Evolutionary conservation across 768 basidiomycete genomes (phyloP), one percentile per base, ranked within the genome.

Genomic region (Tulasnella sp.): DNA sequence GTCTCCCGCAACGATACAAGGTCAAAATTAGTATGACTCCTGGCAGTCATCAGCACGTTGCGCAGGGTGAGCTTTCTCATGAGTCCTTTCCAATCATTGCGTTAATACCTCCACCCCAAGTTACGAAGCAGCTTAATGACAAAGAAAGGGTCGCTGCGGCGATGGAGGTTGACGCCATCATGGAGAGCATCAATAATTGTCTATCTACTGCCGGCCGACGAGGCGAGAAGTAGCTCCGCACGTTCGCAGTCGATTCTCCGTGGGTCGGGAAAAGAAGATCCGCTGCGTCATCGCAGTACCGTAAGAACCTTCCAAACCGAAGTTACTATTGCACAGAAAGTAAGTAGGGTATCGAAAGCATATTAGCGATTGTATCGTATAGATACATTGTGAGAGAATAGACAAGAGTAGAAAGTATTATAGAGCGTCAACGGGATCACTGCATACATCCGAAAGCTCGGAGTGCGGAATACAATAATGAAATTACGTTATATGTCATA

Each of bases 41-140:
- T 52, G 97, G 97, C 1, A 95, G 93, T 1, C 97, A 99, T 82
- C 93, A 98, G 79, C 95, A 93, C 78, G 96, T 98, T 78, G 84
- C 89, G 71, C 89, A 94, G 67, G 88, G 94, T 94, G 73, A 40
- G 88, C 81, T 29, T 3, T 5, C 1, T 26, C 17, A 26, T 17
- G 19, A 9, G 16, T 47, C 47, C 26, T 70, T 5, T 19, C 64
- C 17, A 36, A 6, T 67, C 19, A 3, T 3, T 19, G 6, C 16
- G 34, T 19, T 26, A 19, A 26, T 72, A 22, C 26, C 26, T 67
- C 42, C 7, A 14, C 7, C 32, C 64, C 75, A 4, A 96, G 97
- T 99, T 12, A 99, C 98, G 81, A 98, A 98, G 79, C 97, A 99
- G 77, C 84, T 99, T 39, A 99, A 99, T 77, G 97, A 99, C 82